phyloP scores from a whole-genome alignment of 2,329 filamentous ascomycete genomes.

The Alternaria conjuncta region DNA sequence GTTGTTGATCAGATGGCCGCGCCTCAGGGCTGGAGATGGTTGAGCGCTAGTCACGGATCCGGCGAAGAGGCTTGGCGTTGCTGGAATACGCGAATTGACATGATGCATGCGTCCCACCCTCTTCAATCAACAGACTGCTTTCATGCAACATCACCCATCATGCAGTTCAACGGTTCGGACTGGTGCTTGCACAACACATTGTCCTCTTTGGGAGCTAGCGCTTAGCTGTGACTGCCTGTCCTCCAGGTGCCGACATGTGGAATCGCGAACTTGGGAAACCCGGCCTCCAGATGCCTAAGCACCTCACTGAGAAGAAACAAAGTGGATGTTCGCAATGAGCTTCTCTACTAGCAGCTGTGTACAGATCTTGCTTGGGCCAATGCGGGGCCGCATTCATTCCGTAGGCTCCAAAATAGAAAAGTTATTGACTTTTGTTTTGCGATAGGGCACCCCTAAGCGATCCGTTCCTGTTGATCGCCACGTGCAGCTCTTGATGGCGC shows the following conservation, averaged over 20 bases:
- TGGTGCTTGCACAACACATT: background rate
- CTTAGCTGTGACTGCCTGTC: background rate
- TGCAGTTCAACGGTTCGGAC: background rate
- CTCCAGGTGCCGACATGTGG: background rate
- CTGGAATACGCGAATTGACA: background rate
- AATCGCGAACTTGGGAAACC: background rate
- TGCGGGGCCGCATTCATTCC: background rate
- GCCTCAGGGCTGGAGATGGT: background rate
- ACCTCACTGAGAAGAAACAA: background rate
- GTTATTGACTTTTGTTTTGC: constrained; percentile 35
- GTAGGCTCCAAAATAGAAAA: constrained; percentile 1
- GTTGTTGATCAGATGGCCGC: background rate
- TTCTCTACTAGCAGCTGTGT: background rate
- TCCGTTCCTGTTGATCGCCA: constrained; percentile 25
- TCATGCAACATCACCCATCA: background rate
- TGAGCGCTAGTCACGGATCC: background rate
- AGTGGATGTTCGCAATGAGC: background rate
- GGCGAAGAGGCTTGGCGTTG: background rate
- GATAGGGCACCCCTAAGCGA: constrained; percentile 12
- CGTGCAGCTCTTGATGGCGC: constrained; percentile 19
- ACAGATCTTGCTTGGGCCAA: background rate
- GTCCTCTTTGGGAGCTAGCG: background rate
- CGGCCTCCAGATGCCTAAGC: background rate
- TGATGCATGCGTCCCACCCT: background rate
- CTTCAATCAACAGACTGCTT: background rate